Evolutionary conservation across 2,329 filamentous ascomycete species (phyloP).

Genomic region (Aureobasidium musti): DNA sequence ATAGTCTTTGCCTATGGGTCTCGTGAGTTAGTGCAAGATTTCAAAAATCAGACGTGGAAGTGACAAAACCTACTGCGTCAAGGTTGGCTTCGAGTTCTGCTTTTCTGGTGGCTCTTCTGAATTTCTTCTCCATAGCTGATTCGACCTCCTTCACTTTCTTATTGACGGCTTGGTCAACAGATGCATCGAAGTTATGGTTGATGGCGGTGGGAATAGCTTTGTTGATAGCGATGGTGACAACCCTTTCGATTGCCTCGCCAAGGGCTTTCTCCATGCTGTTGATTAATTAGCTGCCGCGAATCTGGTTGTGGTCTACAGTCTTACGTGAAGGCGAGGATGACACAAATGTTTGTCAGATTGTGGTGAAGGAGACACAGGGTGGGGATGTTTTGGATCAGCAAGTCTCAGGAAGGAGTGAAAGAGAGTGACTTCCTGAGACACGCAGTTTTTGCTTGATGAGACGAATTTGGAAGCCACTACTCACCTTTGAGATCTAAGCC

Average conservation of each 20-base stretch:
- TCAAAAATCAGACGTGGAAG: not conserved
- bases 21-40: not conserved
- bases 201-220: not conserved
- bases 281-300: not conserved
- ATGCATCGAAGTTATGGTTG: too few species aligned
- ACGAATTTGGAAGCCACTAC: not conserved
- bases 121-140: not conserved
- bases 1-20: not conserved
- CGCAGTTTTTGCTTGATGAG: not conserved
- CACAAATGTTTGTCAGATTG: not conserved
- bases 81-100: not conserved
- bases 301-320: not conserved
- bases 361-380: not conserved
- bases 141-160: not conserved
- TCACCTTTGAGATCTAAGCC: not conserved
- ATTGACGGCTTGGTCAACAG: not conserved
- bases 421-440: not conserved
- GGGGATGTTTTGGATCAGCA: not conserved
- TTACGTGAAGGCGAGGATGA: not conserved
- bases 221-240: not conserved
- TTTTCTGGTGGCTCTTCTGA: not conserved
- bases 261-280: not conserved
- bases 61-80: not conserved
- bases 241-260: not conserved
- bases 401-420: not conserved